phyloP scores from a whole-genome alignment of 805 yeast genomes.

The Ogataea populi-albae region DNA sequence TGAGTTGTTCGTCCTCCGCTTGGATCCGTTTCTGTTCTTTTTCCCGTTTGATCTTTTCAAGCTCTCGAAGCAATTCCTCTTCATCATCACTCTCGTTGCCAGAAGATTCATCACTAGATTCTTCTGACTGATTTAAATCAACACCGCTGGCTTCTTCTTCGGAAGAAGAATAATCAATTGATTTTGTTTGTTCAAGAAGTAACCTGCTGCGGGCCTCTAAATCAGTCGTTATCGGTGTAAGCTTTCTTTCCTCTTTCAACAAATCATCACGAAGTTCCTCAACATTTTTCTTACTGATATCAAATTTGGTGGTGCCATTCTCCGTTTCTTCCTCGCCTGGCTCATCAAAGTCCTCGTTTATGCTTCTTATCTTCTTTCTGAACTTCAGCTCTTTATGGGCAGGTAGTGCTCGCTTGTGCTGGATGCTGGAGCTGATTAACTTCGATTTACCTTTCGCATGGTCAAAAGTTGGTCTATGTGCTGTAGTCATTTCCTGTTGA shows the following conservation, averaged over 20 bases:
- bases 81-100: constrained; percentile 45
- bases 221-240: constrained; percentile 31
- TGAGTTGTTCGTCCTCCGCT: constrained; percentile 26
- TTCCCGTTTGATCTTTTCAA: constrained; percentile 38
- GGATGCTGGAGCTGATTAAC: constrained; percentile 41
- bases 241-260: constrained; percentile 10
- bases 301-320: constrained; percentile 35
- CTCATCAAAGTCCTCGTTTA: constrained; percentile 35
- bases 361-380: constrained; percentile 29
- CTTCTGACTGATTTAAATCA: constrained; percentile 8
- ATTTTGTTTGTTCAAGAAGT: constrained; percentile 17
- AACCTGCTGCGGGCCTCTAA: constrained; percentile 14
- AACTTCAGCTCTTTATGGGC: constrained; percentile 54
- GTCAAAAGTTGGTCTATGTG: constrained; percentile 68
- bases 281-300: constrained; percentile 16
- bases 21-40: constrained; percentile 26
- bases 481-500: constrained; percentile 73
- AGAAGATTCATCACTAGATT: constrained; percentile 8
- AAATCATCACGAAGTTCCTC: constrained; percentile 20
- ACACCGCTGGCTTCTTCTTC: constrained; percentile 17
- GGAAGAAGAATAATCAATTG: constrained; percentile 25
- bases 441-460: constrained; percentile 55
- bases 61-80: constrained; percentile 44
- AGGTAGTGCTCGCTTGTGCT: constrained; percentile 53
- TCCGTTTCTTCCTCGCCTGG: no score